phyloP scores from a whole-genome alignment of 768 basidiomycete species.

The Amanita exitialis region DNA sequence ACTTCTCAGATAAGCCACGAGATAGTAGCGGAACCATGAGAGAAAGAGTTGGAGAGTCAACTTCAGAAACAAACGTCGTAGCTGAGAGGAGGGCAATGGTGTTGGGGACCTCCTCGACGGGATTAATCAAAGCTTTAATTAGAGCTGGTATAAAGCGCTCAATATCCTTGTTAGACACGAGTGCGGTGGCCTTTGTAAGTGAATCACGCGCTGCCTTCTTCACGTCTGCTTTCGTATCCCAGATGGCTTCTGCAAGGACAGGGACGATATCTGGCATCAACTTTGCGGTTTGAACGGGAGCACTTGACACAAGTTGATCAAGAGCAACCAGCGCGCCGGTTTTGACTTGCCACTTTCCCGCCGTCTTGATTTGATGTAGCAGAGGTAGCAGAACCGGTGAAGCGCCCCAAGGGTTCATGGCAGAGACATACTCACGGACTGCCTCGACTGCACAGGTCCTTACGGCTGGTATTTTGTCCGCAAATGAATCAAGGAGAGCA shows the following conservation, averaged over 20 bases:
- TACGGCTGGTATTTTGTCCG: constrained; percentile 89
- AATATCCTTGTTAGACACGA: constrained; percentile 97
- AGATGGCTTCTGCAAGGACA: constrained; percentile 89
- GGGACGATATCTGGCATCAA: constrained; percentile 95
- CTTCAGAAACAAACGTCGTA: constrained; percentile 99
- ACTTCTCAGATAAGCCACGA: constrained; percentile 90
- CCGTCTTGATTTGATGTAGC: constrained; percentile 89
- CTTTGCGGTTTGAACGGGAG: constrained; percentile 74
- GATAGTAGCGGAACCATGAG: constrained; percentile 95
- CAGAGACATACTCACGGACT: constrained; percentile 60
- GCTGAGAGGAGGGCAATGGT: constrained; percentile 93
- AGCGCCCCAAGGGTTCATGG: constrained; percentile 86
- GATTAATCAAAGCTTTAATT: constrained; percentile 96
- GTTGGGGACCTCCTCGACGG: constrained; percentile 96
- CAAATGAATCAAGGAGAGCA: constrained; percentile 83
- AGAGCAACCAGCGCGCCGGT: constrained; percentile 74
- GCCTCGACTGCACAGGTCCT: constrained; percentile 80
- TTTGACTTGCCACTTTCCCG: constrained; percentile 98
- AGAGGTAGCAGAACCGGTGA: constrained; percentile 76
- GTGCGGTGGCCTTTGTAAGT: constrained; percentile 87
- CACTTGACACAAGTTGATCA: constrained; percentile 79
- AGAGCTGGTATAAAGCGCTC: constrained; percentile 96
- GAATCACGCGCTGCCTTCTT: constrained; percentile 97
- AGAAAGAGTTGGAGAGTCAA: constrained; percentile 93
- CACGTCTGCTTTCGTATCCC: constrained; percentile 98